Evolutionary conservation across 2,329 filamentous ascomycete species (phyloP).

Genomic region (Teratosphaeria epicoccoides): DNA sequence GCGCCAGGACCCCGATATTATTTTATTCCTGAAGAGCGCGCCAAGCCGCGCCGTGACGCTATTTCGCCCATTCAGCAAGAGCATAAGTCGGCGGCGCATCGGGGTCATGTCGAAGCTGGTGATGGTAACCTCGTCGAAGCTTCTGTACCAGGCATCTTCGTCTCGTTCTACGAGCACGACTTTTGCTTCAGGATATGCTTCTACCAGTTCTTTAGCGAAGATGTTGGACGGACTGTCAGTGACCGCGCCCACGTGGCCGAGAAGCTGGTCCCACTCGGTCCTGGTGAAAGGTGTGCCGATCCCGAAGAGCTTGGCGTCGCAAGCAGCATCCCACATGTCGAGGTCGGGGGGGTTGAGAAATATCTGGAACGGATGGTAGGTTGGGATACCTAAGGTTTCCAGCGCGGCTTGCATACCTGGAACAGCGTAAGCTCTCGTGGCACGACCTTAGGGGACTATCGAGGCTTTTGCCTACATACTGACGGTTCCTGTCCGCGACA

Average conservation of each 20-base stretch:
- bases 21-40: background rate
- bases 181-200: conserved; percentile 29
- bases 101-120: too few species aligned
- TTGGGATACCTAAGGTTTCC: background rate
- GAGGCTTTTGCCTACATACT: too few species aligned
- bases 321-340: background rate
- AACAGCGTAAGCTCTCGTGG: too few species aligned
- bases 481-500: background rate
- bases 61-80: too few species aligned
- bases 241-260: conserved; percentile 23
- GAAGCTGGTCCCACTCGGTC: conserved; percentile 19
- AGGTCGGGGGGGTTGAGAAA: background rate
- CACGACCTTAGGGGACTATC: too few species aligned
- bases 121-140: too few species aligned
- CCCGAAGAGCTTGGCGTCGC: background rate
- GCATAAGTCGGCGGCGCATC: too few species aligned
- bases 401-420: background rate
- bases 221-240: conserved; percentile 25
- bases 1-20: background rate
- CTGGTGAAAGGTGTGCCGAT: background rate
- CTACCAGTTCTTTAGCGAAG: conserved; percentile 28
- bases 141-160: conserved; percentile 10
- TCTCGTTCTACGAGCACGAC: conserved; percentile 26
- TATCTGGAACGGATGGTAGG: background rate
- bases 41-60: too few species aligned